A percentile compares a stretch with the other conserved stretches of the same genome.
These are phyloP conservation scores for Cyphellophora attinorum DNA, from an alignment of 2,329 filamentous ascomycete genomes.

Conservation along the genomic window DNA sequence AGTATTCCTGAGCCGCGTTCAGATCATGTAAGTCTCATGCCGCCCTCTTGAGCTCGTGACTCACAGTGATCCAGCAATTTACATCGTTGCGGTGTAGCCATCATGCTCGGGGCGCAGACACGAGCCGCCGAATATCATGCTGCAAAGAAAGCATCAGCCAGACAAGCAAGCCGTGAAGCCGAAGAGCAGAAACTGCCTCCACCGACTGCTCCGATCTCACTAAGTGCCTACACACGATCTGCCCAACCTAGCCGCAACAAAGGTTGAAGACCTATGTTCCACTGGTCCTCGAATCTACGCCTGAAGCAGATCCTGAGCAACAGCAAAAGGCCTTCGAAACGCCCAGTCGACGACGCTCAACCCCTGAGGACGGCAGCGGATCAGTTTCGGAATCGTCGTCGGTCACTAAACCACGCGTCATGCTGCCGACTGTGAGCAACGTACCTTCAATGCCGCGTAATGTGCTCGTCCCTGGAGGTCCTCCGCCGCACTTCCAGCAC, in stretches of 20 bases:
- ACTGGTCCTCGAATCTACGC: slow-evolving; percentile 13
- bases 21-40: too few relatives aligned
- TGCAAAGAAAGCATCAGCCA: slow-evolving; percentile 14
- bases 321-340: too few relatives aligned
- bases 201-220: slow-evolving; percentile 14
- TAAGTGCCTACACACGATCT: slow-evolving; percentile 16
- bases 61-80: too few relatives aligned
- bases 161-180: slow-evolving; percentile 16
- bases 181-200: slow-evolving; percentile 18
- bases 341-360: too few relatives aligned
- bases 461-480: too few relatives aligned
- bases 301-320: slow-evolving; percentile 7
- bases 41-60: too few relatives aligned
- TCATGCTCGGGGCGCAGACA: slow-evolving; percentile 18
- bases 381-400: background rate
- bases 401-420: background rate
- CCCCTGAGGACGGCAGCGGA: background rate
- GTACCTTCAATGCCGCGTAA: too few relatives aligned
- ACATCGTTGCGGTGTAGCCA: too few relatives aligned
- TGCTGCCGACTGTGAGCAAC: background rate
- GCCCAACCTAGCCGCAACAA: slow-evolving; percentile 16
- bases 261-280: slow-evolving; percentile 17
- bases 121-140: slow-evolving; percentile 19
- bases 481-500: too few relatives aligned
- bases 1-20: too few relatives aligned